phyloP scores from a whole-genome alignment of 495 filamentous ascomycete genomes.

The Penicillium pulvis region DNA sequence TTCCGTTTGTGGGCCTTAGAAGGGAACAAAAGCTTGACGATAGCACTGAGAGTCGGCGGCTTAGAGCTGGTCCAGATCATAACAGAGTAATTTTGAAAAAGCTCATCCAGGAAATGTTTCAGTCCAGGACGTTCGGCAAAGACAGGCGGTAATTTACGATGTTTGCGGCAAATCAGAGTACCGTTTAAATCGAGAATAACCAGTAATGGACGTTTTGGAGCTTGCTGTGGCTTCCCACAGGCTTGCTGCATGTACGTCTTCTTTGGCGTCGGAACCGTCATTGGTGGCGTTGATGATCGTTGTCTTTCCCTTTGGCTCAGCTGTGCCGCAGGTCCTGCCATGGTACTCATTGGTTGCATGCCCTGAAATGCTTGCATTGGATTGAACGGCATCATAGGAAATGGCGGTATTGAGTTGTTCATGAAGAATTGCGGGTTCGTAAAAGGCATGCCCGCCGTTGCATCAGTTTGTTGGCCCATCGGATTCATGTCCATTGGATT shows the following conservation, averaged over 20 bases:
- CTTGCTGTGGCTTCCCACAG: slow-evolving; percentile 26
- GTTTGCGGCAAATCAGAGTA: slow-evolving; percentile 74
- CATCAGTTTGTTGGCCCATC: background rate
- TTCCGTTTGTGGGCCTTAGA: slow-evolving; percentile 33
- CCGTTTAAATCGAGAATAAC: slow-evolving; percentile 93
- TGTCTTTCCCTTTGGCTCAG: background rate
- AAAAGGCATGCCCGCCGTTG: slow-evolving; percentile 12
- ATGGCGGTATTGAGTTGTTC: slow-evolving; percentile 3
- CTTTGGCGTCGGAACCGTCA: slow-evolving; percentile 36
- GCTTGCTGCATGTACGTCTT: slow-evolving; percentile 49
- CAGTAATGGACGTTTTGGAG: slow-evolving; percentile 56
- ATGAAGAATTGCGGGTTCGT: slow-evolving; percentile 12
- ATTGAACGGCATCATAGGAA: slow-evolving; percentile 17
- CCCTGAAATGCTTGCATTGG: slow-evolving; percentile 11
- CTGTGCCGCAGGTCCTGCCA: slow-evolving; percentile 4
- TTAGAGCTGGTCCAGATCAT: slow-evolving; percentile 91
- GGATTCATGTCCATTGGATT: slow-evolving; percentile 13
- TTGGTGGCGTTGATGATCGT: slow-evolving; percentile 19
- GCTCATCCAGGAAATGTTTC: slow-evolving; percentile 63
- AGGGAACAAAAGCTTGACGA: slow-evolving; percentile 55
- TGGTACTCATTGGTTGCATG: slow-evolving; percentile 23
- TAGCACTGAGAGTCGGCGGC: slow-evolving; percentile 63
- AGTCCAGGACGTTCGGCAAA: slow-evolving; percentile 63
- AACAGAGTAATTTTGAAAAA: slow-evolving; percentile 68
- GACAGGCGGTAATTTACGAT: slow-evolving; percentile 48